A percentile compares a stretch with the other conserved stretches of the same genome.
Conservation (phyloP, 306 rosid genomes). For the Begonia masoniana region DNA sequence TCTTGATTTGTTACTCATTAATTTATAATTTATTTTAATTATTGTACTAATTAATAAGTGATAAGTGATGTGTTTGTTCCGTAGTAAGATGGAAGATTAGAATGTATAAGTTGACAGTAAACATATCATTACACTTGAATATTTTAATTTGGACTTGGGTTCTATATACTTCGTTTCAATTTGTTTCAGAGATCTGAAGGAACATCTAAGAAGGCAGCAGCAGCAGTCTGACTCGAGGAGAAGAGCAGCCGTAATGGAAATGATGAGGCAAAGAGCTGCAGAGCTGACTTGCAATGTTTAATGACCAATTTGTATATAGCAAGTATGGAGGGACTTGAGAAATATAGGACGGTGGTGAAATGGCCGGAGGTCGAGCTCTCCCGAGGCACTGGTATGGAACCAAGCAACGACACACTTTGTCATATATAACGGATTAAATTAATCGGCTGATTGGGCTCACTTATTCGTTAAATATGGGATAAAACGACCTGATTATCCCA, state of each 20-base stretch:
- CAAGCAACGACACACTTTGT: slow-evolving; percentile 8
- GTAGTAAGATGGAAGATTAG: no score
- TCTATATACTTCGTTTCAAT: background rate
- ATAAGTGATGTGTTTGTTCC: no score
- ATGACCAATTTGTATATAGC: slow-evolving; percentile 30
- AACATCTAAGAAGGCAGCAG: slow-evolving; percentile 87
- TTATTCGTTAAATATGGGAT: slow-evolving; percentile 14
- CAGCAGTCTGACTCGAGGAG: slow-evolving; percentile 94
- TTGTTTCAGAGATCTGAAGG: slow-evolving; percentile 63
- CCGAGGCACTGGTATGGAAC: slow-evolving; percentile 3
- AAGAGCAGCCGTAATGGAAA: slow-evolving; percentile 97
- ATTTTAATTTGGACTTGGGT: background rate
- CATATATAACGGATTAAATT: slow-evolving; percentile 7
- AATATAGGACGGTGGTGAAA: no score
- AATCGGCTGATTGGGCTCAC: slow-evolving; percentile 15
- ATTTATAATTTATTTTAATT: no score
- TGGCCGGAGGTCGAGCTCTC: no score
- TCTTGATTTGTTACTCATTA: no score
- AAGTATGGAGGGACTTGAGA: slow-evolving; percentile 3
- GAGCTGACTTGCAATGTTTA: slow-evolving; percentile 59
- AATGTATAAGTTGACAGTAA: background rate
- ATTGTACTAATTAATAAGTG: no score
- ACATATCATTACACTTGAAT: background rate
- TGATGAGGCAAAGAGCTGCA: slow-evolving; percentile 99
- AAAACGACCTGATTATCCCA: slow-evolving; percentile 14